phyloP scores from a whole-genome alignment of 2,329 filamentous ascomycete species.

The Cercospora zeina region DNA sequence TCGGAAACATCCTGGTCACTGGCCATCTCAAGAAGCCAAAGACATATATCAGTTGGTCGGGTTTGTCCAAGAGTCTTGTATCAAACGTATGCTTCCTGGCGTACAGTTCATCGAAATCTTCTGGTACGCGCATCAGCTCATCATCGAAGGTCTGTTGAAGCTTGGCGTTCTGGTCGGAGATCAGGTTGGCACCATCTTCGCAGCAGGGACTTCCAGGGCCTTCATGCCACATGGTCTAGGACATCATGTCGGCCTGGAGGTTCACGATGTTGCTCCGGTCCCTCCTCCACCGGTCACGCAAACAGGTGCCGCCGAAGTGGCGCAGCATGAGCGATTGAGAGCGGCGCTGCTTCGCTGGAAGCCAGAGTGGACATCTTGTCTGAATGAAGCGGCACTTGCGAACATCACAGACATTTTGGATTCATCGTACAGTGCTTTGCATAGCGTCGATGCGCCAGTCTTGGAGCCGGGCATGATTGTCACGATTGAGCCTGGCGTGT shows the following conservation, averaged over 20 bases:
- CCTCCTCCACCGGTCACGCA: conserved; percentile 19
- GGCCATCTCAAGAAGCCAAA: conserved; percentile 65
- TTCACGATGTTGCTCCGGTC: conserved; percentile 48
- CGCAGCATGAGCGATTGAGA: not conserved
- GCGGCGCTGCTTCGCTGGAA: conserved; percentile 14
- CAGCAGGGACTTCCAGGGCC: conserved; percentile 45
- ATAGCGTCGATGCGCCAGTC: conserved; percentile 19
- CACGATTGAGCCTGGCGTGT: conserved; percentile 89
- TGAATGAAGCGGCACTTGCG: conserved; percentile 51
- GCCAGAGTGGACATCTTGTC: conserved; percentile 77
- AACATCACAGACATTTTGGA: conserved; percentile 11
- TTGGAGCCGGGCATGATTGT: conserved; percentile 71
- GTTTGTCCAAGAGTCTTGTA: conserved; percentile 80
- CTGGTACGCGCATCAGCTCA: conserved; percentile 72
- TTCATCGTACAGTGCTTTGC: conserved; percentile 3
- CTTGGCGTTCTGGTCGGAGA: conserved; percentile 73
- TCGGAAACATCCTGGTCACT: conserved; percentile 53
- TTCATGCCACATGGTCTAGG: conserved; percentile 55
- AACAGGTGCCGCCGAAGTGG: not conserved
- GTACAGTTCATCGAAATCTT: conserved; percentile 78
- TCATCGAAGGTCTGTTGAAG: conserved; percentile 73
- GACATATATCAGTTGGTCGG: conserved; percentile 78
- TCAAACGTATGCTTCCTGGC: conserved; percentile 69
- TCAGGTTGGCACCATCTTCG: conserved; percentile 46
- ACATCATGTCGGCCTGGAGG: conserved; percentile 54